Percentiles rank a stretch among this genome's conserved stretches.
These are phyloP conservation scores for Helminthosporium solani DNA, from an alignment of 2,329 filamentous ascomycete genomes.

Conservation along the genomic window DNA sequence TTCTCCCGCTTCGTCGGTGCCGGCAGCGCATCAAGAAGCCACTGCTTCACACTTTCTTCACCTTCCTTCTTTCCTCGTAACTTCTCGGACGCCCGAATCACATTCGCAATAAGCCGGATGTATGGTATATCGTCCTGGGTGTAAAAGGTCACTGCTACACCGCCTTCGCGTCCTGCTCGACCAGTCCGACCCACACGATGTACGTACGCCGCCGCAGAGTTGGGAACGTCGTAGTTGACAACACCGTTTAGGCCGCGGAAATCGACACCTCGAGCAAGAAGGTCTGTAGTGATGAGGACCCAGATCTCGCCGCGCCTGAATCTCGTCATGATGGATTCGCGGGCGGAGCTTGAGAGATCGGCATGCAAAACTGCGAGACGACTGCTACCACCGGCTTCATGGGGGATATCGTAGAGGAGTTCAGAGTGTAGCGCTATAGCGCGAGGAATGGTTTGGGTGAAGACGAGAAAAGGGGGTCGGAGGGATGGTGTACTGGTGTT, in stretches of 20 bases:
- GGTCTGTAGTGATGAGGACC: conserved; percentile 94
- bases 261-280: conserved; percentile 88
- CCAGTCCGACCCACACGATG: conserved; percentile 92
- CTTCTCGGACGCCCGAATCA: conserved; percentile 81
- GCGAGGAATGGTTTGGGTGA: conserved; percentile 92
- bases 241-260: conserved; percentile 95
- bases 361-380: conserved; percentile 91
- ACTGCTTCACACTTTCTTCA: conserved; percentile 57
- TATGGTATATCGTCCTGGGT: conserved; percentile 91
- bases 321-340: conserved; percentile 79
- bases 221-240: conserved; percentile 95
- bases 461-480: conserved; percentile 88
- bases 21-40: conserved; percentile 85
- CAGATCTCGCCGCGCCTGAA: conserved; percentile 93
- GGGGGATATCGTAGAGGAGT: conserved; percentile 89
- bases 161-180: conserved; percentile 80
- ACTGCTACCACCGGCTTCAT: conserved; percentile 78
- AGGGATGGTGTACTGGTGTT: conserved; percentile 54
- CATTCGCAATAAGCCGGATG: conserved; percentile 88
- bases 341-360: conserved; percentile 72
- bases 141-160: conserved; percentile 90
- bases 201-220: conserved; percentile 85
- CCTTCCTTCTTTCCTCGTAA: conserved; percentile 50
- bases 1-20: conserved; percentile 80
- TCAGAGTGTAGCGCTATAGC: conserved; percentile 86